A percentile compares a stretch with the other conserved stretches of the same genome.
Conservation (phyloP, 106 monocot genomes). For the Dioscorea zingiberensis region DNA sequence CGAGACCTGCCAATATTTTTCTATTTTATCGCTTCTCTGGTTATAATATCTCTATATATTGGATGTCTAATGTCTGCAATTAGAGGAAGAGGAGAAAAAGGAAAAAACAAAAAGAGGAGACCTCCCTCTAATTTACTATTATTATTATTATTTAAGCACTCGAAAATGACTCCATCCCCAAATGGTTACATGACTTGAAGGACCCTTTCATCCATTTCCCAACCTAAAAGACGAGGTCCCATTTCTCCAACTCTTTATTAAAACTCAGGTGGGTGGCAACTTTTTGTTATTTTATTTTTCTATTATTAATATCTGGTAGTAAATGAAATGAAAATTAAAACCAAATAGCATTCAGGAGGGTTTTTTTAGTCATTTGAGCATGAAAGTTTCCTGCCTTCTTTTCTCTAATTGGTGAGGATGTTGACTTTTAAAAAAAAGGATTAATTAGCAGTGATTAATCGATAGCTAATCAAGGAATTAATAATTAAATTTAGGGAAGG, state of each 20-base stretch:
- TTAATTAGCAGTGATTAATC: too few species aligned
- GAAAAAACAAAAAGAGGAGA: constrained; percentile 18
- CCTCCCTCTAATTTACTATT: not conserved
- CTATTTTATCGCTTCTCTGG: not conserved
- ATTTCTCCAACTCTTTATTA: constrained; percentile 14
- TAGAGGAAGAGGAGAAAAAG: constrained; percentile 5
- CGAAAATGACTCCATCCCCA: constrained; percentile 6
- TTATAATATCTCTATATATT: constrained; percentile 2
- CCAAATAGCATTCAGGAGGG: too few species aligned
- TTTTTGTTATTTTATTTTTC: constrained; percentile 15
- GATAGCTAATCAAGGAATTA: too few species aligned
- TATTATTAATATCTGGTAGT: too few species aligned
- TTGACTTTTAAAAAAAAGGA: too few species aligned
- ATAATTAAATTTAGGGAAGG: too few species aligned
- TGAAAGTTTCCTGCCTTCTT: too few species aligned
- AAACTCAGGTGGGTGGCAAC: constrained; percentile 19
- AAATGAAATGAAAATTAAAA: too few species aligned
- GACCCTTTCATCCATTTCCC: constrained; percentile 6
- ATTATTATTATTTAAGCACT: not conserved
- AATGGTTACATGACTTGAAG: constrained; percentile 24
- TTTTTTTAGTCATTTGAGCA: too few species aligned
- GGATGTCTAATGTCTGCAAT: constrained; percentile 12
- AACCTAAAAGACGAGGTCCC: constrained; percentile 6
- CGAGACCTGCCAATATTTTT: not conserved
- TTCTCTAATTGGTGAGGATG: too few species aligned